Percentiles rank a stretch among this genome's conserved stretches.
These are phyloP conservation scores for Kwoniella mangroviensis DNA, from an alignment of 768 basidiomycete genomes.

Conservation along the genomic window DNA sequence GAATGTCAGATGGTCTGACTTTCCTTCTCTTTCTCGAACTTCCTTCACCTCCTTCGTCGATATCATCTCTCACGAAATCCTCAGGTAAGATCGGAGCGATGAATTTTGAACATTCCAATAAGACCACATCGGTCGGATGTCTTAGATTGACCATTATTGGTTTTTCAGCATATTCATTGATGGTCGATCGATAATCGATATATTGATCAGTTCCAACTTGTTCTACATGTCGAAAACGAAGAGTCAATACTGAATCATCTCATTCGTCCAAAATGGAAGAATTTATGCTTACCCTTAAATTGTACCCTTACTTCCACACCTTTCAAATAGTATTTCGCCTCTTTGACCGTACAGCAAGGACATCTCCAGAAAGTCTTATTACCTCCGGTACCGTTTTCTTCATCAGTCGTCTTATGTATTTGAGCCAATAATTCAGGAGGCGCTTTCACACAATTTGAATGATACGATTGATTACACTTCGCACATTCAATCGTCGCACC, in stretches of 20 bases:
- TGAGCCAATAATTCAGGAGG: constrained; percentile 23
- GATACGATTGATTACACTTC: constrained; percentile 49
- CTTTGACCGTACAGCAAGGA: constrained; percentile 51
- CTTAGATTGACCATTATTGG: constrained; percentile 23
- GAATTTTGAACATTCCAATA: constrained; percentile 34
- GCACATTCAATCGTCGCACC: constrained; percentile 33
- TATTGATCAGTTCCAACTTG: constrained; percentile 37
- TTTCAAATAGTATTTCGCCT: constrained; percentile 43
- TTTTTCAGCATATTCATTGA: constrained; percentile 26
- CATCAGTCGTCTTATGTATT: not conserved
- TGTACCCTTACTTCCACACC: constrained; percentile 40
- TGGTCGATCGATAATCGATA: constrained; percentile 44
- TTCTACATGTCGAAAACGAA: constrained; percentile 13
- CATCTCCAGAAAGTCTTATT: constrained; percentile 42
- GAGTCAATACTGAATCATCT: not conserved
- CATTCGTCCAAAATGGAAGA: not conserved
- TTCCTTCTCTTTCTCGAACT: constrained; percentile 16
- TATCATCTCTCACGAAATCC: constrained; percentile 10
- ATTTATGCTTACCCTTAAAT: constrained; percentile 34
- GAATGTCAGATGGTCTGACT: constrained; percentile 13
- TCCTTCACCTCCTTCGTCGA: constrained; percentile 1
- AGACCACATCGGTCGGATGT: constrained; percentile 21
- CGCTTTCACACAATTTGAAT: constrained; percentile 46
- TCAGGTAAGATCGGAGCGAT: constrained; percentile 38
- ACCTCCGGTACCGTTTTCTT: constrained; percentile 8